A percentile compares a stretch with the other conserved stretches of the same genome.
Conservation (phyloP, 768 basidiomycete species). For the Leccinum subgranulosum region DNA sequence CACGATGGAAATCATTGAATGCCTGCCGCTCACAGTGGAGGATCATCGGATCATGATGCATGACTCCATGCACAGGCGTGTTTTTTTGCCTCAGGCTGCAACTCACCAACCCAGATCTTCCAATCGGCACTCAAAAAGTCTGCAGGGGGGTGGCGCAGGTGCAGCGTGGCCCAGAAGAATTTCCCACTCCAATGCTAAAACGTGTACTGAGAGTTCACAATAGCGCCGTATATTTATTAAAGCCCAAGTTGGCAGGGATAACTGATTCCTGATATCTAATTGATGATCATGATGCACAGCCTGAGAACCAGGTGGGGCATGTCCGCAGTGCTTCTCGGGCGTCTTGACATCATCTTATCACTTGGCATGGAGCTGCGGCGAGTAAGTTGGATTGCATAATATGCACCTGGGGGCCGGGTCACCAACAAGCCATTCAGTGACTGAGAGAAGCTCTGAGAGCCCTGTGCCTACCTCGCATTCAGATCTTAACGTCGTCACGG, state of each 20-base stretch:
- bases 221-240: not conserved
- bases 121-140: not conserved
- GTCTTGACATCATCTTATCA: too few relatives aligned
- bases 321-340: not conserved
- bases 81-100: too few relatives aligned
- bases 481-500: not conserved
- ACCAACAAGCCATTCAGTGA: too few relatives aligned
- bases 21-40: not conserved
- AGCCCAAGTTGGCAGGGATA: not conserved
- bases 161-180: not conserved
- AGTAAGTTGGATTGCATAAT: too few relatives aligned
- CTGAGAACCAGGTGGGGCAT: not conserved
- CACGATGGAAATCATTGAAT: not conserved
- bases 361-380: too few relatives aligned
- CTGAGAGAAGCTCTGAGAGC: not conserved
- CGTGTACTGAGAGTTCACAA: not conserved
- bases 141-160: not conserved
- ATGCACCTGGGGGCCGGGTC: too few relatives aligned
- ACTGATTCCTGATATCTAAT: not conserved
- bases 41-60: not conserved
- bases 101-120: too few relatives aligned
- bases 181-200: not conserved
- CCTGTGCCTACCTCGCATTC: not conserved
- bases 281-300: not conserved
- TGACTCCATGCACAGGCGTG: not conserved